Conservation (phyloP, 495 filamentous ascomycete species). For the Sordaria brevicollis region DNA sequence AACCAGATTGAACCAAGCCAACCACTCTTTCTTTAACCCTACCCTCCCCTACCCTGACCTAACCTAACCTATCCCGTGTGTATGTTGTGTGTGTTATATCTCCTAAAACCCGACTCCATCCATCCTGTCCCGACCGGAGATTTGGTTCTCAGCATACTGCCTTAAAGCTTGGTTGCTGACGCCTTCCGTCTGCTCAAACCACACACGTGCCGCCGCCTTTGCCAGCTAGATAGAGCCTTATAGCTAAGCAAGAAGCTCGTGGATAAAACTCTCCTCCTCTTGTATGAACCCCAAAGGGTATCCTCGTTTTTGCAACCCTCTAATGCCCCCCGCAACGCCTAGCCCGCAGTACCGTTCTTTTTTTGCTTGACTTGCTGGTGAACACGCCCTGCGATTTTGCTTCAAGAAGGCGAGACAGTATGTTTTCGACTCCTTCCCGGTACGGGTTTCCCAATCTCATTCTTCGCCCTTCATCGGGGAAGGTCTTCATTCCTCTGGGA, state of each 20-base stretch:
- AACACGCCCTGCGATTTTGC: neutral
- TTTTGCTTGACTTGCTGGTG: neutral
- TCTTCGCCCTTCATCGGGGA: constrained; percentile 8
- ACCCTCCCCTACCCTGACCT: neutral
- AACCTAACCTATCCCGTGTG: neutral
- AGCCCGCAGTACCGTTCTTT: neutral
- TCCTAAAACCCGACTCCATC: neutral
- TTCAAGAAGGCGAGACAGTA: neutral
- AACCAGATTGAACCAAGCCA: neutral
- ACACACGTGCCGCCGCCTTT: neutral
- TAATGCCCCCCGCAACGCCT: neutral
- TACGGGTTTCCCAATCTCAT: neutral
- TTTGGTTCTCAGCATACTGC: neutral
- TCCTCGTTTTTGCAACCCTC: neutral
- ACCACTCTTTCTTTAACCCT: neutral
- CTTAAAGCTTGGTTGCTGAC: neutral
- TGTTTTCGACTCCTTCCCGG: neutral
- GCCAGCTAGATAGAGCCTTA: neutral
- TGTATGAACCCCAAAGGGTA: neutral
- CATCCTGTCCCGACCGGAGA: neutral
- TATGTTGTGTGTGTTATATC: neutral
- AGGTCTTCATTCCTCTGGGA: constrained; percentile 43
- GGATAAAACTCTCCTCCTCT: too few relatives aligned
- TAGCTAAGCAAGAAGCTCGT: neutral
- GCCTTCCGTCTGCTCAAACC: neutral